Percentiles rank a stretch among this genome's conserved stretches.
phyloP scores from a whole-genome alignment of 2,329 filamentous ascomycete species.

The Ascochyta koolunga region DNA sequence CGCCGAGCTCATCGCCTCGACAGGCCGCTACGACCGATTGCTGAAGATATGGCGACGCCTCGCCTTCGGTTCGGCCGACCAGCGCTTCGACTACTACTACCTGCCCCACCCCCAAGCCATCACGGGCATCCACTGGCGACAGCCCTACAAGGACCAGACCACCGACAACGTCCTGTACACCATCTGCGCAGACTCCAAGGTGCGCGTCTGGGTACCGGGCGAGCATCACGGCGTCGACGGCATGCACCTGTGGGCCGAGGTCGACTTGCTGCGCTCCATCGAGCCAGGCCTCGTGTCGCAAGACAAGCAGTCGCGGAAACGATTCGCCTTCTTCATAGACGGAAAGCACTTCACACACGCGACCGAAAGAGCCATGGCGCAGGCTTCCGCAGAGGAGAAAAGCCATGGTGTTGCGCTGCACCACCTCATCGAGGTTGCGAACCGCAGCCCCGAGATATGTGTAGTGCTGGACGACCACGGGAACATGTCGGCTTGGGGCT shows the following conservation, averaged over 20 bases:
- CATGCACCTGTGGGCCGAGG: conserved; percentile 78
- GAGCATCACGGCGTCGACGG: conserved; percentile 74
- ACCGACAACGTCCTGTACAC: conserved; percentile 91
- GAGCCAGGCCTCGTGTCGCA: conserved; percentile 58
- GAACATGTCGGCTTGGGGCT: conserved; percentile 87
- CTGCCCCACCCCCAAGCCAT: conserved; percentile 82
- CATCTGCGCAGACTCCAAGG: conserved; percentile 76
- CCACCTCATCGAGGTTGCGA: conserved; percentile 84
- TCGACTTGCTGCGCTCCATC: conserved; percentile 77
- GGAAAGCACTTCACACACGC: conserved; percentile 78
- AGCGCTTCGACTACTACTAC: conserved; percentile 89
- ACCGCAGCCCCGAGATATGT: conserved; percentile 84
- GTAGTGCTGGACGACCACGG: conserved; percentile 83
- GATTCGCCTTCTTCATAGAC: conserved; percentile 83
- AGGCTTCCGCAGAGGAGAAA: conserved; percentile 62
- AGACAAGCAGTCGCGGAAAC: conserved; percentile 50
- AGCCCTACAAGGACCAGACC: conserved; percentile 75
- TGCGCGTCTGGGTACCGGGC: conserved; percentile 83
- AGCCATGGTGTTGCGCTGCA: conserved; percentile 75
- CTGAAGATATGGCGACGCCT: conserved; percentile 93
- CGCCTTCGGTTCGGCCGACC: conserved; percentile 80
- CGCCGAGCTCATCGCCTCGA: conserved; percentile 82
- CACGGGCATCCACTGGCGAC: conserved; percentile 86
- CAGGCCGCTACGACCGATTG: conserved; percentile 77
- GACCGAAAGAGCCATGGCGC: conserved; percentile 76